Evolutionary conservation across 495 filamentous ascomycete species (phyloP), one percentile per base, ranked within the genome.

Genomic region (Pseudotulostoma volvatum): DNA sequence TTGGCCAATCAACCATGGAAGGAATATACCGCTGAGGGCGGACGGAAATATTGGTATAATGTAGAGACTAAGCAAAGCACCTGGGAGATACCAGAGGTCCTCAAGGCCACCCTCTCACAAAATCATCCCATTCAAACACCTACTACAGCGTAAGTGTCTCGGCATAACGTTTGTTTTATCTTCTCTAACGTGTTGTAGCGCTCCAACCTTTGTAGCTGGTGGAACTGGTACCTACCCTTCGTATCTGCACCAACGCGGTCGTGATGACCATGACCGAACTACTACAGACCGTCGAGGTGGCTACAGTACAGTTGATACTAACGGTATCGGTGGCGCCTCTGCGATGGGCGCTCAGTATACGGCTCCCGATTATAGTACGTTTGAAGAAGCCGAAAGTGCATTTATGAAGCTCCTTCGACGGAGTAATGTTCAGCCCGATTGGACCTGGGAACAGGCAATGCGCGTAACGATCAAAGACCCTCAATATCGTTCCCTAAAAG

Each of bases 11-110:
- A 87, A 34, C 81, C 86, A 38, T 97, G 85, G 84, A 93, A 86
- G 48, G 86, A 93, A 56, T 85, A 94, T 48, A 84, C 81, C 7
- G 73, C 81, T 30, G 77, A 83, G 40, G 82, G 76, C 38, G 92
- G 87, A 17, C 72, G 79, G 46, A 84, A 88, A 51, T 97, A 97
- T 54, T 97, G 87, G 85, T 76, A 82, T 54, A 85, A 96, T 54
- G 80, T 75, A 2, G 80, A 93, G 52, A 88, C 76, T 28, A 88
- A 90, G 63, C 71, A 84, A 60, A 96, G 83, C 57, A 81, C 81
- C 36, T 97, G 90, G 90, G 79, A 86, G 41, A 92, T 94, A 70
- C 88, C 88, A 38, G 80, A 84, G 33, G 76, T 68, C 38, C 87
- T 85, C 63, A 84, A 81, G 48, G 57, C 73, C 54, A 68, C 83